A percentile compares a stretch with the other conserved stretches of the same genome.
Conservation (phyloP, 768 basidiomycete genomes). For the Boletus tomentosulus region DNA sequence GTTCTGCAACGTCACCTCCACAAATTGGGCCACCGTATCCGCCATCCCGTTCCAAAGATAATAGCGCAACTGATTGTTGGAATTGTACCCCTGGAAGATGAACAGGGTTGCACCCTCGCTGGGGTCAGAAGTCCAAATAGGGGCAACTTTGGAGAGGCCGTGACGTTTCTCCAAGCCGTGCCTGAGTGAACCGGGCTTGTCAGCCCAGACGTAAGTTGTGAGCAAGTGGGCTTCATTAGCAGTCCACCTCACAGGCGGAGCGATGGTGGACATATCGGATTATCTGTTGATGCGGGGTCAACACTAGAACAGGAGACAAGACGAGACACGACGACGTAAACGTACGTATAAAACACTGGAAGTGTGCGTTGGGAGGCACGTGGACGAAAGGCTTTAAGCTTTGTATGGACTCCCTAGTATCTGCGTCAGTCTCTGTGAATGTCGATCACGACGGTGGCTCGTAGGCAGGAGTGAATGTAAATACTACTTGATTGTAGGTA, state of each 20-base stretch:
- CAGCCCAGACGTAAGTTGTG: background rate
- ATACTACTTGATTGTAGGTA: no score
- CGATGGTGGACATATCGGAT: background rate
- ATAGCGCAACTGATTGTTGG: background rate
- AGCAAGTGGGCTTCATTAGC: background rate
- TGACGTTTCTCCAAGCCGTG: background rate
- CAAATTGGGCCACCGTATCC: no score
- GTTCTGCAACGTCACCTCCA: no score
- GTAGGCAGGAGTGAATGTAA: no score
- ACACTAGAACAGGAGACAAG: background rate
- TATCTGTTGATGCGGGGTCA: background rate
- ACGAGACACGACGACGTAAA: background rate
- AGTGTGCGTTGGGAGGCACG: no score
- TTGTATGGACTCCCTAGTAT: no score
- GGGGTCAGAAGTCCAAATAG: background rate
- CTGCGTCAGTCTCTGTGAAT: no score
- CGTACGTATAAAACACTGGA: background rate
- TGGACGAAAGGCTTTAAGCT: no score
- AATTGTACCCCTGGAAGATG: background rate
- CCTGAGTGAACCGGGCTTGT: background rate
- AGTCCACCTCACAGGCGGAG: conserved; percentile 1
- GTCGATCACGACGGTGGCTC: no score
- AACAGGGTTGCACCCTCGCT: background rate
- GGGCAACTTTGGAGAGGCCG: background rate
- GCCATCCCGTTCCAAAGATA: no score